These are phyloP conservation scores for Pinus albicaulis DNA, from an alignment of 75 land plant genomes.

Conservation along the genomic window DNA sequence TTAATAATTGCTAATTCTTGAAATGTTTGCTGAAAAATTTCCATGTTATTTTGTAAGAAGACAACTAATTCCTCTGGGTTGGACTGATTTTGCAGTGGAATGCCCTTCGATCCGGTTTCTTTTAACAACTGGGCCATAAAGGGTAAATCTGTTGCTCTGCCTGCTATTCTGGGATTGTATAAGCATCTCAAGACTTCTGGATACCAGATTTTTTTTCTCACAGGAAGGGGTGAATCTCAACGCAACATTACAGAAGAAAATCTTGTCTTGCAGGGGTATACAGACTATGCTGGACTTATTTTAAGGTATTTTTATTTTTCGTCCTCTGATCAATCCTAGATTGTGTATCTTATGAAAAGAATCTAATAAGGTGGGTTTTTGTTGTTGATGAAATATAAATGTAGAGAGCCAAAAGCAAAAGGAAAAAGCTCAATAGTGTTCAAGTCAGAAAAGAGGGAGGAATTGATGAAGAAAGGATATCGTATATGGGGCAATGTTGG, in stretches of 20 bases:
- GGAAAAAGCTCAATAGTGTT: slow-evolving; percentile 50
- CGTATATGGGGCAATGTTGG: slow-evolving; percentile 78
- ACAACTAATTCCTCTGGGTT: too few species aligned
- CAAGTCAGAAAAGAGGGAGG: slow-evolving; percentile 61
- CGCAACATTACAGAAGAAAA: slow-evolving; percentile 44
- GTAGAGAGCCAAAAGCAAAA: slow-evolving; percentile 33
- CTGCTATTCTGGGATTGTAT: slow-evolving; percentile 26
- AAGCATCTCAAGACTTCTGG: slow-evolving; percentile 23
- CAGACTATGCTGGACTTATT: slow-evolving; percentile 56
- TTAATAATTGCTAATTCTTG: too few species aligned
- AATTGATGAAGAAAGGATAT: slow-evolving; percentile 63
- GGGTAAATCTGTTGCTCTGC: slow-evolving; percentile 36
- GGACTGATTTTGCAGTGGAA: slow-evolving; percentile 21
- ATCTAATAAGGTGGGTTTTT: background rate
- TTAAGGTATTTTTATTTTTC: slow-evolving; percentile 43
- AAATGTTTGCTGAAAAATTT: too few species aligned
- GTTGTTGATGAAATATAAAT: background rate
- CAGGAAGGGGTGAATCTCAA: slow-evolving; percentile 49
- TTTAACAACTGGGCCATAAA: slow-evolving; percentile 40
- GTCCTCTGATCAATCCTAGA: background rate
- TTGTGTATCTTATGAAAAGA: background rate
- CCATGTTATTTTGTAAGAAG: too few species aligned
- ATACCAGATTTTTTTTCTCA: slow-evolving; percentile 42
- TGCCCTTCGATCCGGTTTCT: slow-evolving; percentile 37
- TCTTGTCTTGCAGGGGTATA: slow-evolving; percentile 52